phyloP scores from a whole-genome alignment of 2,329 filamentous ascomycete genomes.

The Cladorrhinum sp. region DNA sequence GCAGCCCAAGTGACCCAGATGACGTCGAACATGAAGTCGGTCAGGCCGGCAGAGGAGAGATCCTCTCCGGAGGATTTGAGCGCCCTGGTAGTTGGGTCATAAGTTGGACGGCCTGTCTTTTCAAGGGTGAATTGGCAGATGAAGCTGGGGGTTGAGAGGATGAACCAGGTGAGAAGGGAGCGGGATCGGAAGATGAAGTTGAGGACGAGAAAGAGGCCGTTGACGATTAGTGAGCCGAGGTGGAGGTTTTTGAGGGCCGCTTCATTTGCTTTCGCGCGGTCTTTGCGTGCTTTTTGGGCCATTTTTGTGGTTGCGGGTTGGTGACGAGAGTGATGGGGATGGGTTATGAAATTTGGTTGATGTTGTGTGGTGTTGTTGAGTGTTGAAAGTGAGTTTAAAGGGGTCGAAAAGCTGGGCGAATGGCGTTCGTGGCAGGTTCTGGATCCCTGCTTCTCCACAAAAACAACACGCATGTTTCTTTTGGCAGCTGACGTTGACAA shows the following conservation, averaged over 20 bases:
- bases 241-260: slow-evolving; percentile 78
- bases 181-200: slow-evolving; percentile 63
- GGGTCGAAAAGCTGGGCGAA: background rate
- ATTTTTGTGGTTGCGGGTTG: slow-evolving; percentile 35
- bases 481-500: too few relatives aligned
- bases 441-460: slow-evolving; percentile 5
- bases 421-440: slow-evolving; percentile 7
- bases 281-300: slow-evolving; percentile 63
- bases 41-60: slow-evolving; percentile 80
- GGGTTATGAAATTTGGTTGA: slow-evolving; percentile 2
- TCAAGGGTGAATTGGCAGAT: slow-evolving; percentile 85
- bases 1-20: slow-evolving; percentile 91
- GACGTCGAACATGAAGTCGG: slow-evolving; percentile 97
- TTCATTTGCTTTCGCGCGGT: slow-evolving; percentile 73
- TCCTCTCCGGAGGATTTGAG: slow-evolving; percentile 81
- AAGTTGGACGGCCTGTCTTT: slow-evolving; percentile 73
- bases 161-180: slow-evolving; percentile 63
- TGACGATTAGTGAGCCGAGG: slow-evolving; percentile 67
- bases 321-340: background rate
- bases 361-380: background rate
- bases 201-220: slow-evolving; percentile 70
- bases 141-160: slow-evolving; percentile 72
- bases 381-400: slow-evolving; percentile 1
- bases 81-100: slow-evolving; percentile 59
- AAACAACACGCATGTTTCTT: background rate